A percentile compares a stretch with the other conserved stretches of the same genome.
These are phyloP conservation scores for Amauroascus niger DNA, from an alignment of 2,329 filamentous ascomycete genomes.

Conservation along the genomic window DNA sequence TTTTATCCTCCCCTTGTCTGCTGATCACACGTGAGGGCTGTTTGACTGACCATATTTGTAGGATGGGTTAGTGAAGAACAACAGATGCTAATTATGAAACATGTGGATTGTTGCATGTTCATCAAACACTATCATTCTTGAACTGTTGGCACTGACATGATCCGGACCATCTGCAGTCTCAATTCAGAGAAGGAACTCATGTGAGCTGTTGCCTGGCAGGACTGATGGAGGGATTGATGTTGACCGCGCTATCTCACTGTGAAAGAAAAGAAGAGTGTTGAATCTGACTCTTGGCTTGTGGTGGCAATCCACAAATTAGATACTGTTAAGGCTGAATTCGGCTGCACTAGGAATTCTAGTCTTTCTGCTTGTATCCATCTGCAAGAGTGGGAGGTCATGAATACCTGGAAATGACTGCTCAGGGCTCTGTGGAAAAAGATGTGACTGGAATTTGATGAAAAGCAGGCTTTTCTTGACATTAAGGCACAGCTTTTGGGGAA, in stretches of 20 bases:
- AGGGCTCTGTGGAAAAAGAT: slow-evolving; percentile 14
- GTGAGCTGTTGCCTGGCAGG: slow-evolving; percentile 3
- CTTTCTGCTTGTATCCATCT: neutral
- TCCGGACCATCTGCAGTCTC: neutral
- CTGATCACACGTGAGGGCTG: neutral
- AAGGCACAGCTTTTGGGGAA: slow-evolving; percentile 18
- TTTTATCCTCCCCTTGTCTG: neutral
- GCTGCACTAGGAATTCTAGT: neutral
- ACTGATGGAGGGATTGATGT: slow-evolving; percentile 16
- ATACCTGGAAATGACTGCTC: slow-evolving; percentile 15
- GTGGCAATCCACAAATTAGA: slow-evolving; percentile 13
- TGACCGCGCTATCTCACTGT: slow-evolving; percentile 15
- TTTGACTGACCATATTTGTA: neutral
- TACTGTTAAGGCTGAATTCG: slow-evolving; percentile 12
- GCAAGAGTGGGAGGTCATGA: slow-evolving; percentile 17
- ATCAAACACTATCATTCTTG: slow-evolving; percentile 18
- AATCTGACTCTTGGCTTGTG: slow-evolving; percentile 17
- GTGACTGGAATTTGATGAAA: slow-evolving; percentile 19
- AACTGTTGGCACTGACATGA: slow-evolving; percentile 12
- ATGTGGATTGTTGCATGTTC: slow-evolving; percentile 17
- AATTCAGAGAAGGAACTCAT: neutral
- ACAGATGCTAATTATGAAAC: slow-evolving; percentile 19
- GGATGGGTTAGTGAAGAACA: slow-evolving; percentile 11
- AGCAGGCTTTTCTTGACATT: slow-evolving; percentile 19
- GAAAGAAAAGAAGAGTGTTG: slow-evolving; percentile 13